phyloP scores from a whole-genome alignment of 1,284 basidiomycete species.

The Hemileia vastatrix region DNA sequence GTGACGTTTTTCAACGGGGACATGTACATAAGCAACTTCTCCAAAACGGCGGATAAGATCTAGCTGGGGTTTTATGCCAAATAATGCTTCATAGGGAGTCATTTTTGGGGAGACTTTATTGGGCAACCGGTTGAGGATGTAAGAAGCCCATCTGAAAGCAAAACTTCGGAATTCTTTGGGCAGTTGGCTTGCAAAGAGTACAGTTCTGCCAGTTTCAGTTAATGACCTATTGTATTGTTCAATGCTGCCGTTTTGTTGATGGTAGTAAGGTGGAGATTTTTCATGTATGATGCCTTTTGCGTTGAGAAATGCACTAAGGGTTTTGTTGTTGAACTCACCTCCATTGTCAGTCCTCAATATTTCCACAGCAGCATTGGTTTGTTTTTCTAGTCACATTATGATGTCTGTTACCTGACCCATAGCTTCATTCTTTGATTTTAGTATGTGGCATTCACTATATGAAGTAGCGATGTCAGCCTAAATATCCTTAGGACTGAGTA shows the following conservation, averaged over 20 bases:
- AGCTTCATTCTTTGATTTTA: not conserved
- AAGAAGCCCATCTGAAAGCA: not conserved
- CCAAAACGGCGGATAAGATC: constrained; percentile 5
- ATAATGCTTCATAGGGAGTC: not conserved
- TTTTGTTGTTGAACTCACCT: not conserved
- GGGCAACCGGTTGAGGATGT: not conserved
- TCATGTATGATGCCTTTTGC: constrained; percentile 13
- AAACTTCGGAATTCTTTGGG: not conserved
- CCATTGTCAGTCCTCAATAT: constrained; percentile 6
- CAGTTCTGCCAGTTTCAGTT: not conserved
- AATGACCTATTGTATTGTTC: constrained; percentile 8
- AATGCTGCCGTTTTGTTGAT: constrained; percentile 22
- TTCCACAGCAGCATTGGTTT: not conserved
- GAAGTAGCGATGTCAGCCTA: constrained; percentile 1
- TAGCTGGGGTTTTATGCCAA: not conserved
- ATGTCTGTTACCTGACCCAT: too few relatives aligned
- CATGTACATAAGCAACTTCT: constrained; percentile 9
- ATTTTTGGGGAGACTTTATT: not conserved
- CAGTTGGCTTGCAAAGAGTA: not conserved
- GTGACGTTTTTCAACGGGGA: too few relatives aligned
- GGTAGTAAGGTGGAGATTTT: constrained; percentile 5
- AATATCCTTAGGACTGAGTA: too few relatives aligned
- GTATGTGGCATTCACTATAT: not conserved
- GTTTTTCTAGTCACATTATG: too few relatives aligned
- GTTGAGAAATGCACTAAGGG: not conserved